Base-by-base conservation (phyloP, 2,329 filamentous ascomycete genomes). In the Cercospora sp. region DNA sequence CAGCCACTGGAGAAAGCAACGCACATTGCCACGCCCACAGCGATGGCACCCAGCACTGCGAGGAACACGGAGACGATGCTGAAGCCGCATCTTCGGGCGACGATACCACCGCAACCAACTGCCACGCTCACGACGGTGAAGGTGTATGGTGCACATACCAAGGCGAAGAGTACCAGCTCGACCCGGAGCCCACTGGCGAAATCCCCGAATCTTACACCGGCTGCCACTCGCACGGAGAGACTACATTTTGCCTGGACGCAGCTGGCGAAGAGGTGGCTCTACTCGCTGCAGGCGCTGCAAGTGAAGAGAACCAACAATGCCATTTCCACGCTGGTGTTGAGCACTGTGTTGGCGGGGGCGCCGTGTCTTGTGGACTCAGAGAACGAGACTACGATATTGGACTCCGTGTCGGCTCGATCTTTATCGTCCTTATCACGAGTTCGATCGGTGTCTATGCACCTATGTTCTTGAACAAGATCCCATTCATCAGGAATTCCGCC, bases 301-400 rank as follows among this genome's bases (percentile, higher is more conserved):
- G 70, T 83, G 59, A 61, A 36, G 62, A 66, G 63, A 63, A 66
- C 12, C 23, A 61, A 42, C 57, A 86, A 72, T 92, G 90, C 72
- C 91, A 93, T 75, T 91, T 90, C 78, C 90, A 93, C 72, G 90
- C 90, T 9, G 90, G 90, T 42, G 88, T 93, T 23, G 89, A 92
- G 69, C 87, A 91, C 73, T 91, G 89, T 70, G 83, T 86, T 12
- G 83, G 84, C 7, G 81, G 76, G 10, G 83, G 83, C 66, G 76
- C 77, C 60, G 30, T 72, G 3, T 80, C 74, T 23, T 91, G 89
- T 75, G 81, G 82, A 1, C 80, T 79, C 10, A 78, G 75, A 9
- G 77, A 81, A 39, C 80, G 90, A 61, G 81, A 87, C 33, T 93
- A 93, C 80, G 87, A 93, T 72, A 82, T 92, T 20, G 83, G 83